These are phyloP conservation scores for Phytophthora vignae DNA, from an alignment of 352 stramenopile genomes.

Conservation along the genomic window DNA sequence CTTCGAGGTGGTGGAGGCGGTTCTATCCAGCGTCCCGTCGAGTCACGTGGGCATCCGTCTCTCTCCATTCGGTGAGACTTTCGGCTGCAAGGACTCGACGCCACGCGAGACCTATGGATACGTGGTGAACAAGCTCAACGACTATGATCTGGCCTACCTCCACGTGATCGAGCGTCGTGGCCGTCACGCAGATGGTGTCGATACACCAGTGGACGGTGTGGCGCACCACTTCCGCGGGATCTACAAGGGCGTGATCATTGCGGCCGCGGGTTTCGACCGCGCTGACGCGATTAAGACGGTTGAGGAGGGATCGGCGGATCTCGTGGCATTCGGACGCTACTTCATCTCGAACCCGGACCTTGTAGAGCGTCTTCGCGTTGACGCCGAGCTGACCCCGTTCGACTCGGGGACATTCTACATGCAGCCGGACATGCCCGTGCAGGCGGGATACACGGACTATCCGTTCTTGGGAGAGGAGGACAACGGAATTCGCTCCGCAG, in stretches of 20 bases:
- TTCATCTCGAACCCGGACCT: slow-evolving; percentile 66
- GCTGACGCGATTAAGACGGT: slow-evolving; percentile 32
- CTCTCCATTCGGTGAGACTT: slow-evolving; percentile 7
- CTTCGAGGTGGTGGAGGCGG: slow-evolving; percentile 9
- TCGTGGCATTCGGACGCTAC: slow-evolving; percentile 50
- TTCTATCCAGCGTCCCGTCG: slow-evolving; percentile 2
- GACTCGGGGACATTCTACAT: slow-evolving; percentile 37
- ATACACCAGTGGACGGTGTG: slow-evolving; percentile 36
- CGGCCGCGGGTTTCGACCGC: slow-evolving; percentile 36
- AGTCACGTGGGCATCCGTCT: slow-evolving; percentile 12
- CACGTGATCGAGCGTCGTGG: slow-evolving; percentile 42
- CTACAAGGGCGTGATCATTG: slow-evolving; percentile 52
- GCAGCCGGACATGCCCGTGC: slow-evolving; percentile 9
- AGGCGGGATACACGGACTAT: slow-evolving; percentile 40
- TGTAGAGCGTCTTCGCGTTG: slow-evolving; percentile 37
- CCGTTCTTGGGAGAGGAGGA: slow-evolving; percentile 24
- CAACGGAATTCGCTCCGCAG: slow-evolving; percentile 6
- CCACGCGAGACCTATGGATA: slow-evolving; percentile 9
- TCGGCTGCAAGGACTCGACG: slow-evolving; percentile 15
- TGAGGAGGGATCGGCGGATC: slow-evolving; percentile 36
- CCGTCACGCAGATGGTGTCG: slow-evolving; percentile 11
- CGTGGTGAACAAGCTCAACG: slow-evolving; percentile 10
- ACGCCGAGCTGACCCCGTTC: slow-evolving; percentile 38
- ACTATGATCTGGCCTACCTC: slow-evolving; percentile 9
- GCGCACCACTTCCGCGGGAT: slow-evolving; percentile 40